phyloP scores from a whole-genome alignment of 306 rosid species.

The Coriaria nepalensis region DNA sequence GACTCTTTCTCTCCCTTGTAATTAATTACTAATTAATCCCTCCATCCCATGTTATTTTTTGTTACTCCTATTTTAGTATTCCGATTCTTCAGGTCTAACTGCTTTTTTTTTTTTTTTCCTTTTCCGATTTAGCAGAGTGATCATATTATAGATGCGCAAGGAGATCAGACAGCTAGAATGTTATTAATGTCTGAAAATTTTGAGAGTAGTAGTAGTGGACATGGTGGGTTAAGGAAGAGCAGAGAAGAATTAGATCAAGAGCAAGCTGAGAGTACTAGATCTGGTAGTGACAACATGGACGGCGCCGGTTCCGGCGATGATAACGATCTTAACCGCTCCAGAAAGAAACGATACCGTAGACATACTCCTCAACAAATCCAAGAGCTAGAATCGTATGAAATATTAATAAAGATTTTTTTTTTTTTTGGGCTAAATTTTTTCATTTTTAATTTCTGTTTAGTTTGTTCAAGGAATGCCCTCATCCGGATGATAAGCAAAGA shows the following conservation, averaged over 20 bases:
- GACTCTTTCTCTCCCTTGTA: constrained; percentile 85
- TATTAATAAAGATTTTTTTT: not conserved
- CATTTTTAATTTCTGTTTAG: constrained; percentile 15
- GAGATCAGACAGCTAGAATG: constrained; percentile 40
- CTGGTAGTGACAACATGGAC: constrained; percentile 85
- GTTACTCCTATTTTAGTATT: no score
- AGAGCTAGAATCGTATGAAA: constrained; percentile 77
- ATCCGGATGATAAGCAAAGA: constrained; percentile 96
- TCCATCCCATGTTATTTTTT: no score
- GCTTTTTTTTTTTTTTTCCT: not conserved
- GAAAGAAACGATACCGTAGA: constrained; percentile 88
- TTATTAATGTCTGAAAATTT: constrained; percentile 25
- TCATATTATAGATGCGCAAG: constrained; percentile 43
- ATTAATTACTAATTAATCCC: constrained; percentile 19
- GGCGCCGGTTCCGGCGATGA: constrained; percentile 78
- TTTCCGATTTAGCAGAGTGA: constrained; percentile 36
- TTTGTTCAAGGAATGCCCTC: constrained; percentile 89
- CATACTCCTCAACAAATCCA: constrained; percentile 97
- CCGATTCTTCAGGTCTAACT: not conserved
- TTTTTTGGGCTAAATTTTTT: not conserved
- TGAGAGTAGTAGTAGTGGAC: constrained; percentile 24
- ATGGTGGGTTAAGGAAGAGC: constrained; percentile 31
- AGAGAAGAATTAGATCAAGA: constrained; percentile 52
- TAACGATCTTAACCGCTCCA: constrained; percentile 22
- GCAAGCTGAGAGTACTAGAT: constrained; percentile 50